Evolutionary conservation across 1,139 yeast species (phyloP).

Genomic region (Taphrina sp.): DNA sequence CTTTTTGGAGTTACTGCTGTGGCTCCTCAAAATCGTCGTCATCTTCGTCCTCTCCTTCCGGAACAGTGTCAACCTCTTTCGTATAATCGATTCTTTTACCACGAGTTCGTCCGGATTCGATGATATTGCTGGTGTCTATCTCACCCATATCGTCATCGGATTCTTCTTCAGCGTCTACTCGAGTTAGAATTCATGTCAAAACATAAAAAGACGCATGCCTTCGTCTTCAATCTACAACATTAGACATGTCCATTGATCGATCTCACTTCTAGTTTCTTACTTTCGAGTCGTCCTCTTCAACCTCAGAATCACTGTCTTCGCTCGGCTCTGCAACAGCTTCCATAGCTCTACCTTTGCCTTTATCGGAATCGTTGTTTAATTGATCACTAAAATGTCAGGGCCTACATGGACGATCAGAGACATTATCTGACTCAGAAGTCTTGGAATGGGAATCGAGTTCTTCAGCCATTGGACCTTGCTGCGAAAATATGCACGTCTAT

Average conservation of each 20-base stretch:
- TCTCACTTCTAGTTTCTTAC: not conserved
- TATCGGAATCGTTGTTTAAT: too few relatives aligned
- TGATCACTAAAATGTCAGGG: too few relatives aligned
- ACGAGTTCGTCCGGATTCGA: conserved; percentile 81
- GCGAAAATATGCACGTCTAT: not conserved
- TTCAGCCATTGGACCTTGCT: not conserved
- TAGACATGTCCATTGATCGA: too few relatives aligned
- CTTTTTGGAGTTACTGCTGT: too few relatives aligned
- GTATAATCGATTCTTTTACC: conserved; percentile 84
- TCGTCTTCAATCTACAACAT: conserved; percentile 12
- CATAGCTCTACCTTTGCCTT: conserved; percentile 9
- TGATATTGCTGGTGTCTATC: conserved; percentile 80
- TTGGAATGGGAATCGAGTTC: not conserved
- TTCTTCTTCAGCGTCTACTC: conserved; percentile 46
- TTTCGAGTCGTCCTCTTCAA: conserved; percentile 31
- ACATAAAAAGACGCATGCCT: conserved; percentile 4
- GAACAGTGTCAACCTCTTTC: conserved; percentile 42
- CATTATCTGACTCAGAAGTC: too few relatives aligned
- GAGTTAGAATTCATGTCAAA: not conserved
- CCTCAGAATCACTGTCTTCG: conserved; percentile 33
- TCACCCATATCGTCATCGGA: conserved; percentile 82
- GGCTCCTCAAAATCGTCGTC: conserved; percentile 31
- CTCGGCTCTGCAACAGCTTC: conserved; percentile 38
- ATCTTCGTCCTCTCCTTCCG: conserved; percentile 34
- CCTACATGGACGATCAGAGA: not conserved